These are phyloP conservation scores for Neospora caninum DNA, from an alignment of 169 alveolate species.

Conservation along the genomic window DNA sequence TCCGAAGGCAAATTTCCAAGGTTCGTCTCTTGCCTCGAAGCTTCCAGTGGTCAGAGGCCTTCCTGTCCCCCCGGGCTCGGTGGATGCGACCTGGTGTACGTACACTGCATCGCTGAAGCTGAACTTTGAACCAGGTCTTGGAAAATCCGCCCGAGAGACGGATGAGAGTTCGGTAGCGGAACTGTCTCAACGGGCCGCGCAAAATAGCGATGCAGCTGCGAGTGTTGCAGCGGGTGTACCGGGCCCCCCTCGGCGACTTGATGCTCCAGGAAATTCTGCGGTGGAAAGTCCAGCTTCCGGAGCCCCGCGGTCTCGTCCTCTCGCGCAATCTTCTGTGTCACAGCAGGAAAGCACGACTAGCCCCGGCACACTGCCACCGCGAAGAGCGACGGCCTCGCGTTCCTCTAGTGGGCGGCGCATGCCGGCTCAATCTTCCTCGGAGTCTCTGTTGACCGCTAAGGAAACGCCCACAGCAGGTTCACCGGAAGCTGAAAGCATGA, in stretches of 20 bases:
- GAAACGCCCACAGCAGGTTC: not conserved
- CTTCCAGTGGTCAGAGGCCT: constrained; percentile 12
- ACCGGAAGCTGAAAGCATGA: not conserved
- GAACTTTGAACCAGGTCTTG: constrained; percentile 27
- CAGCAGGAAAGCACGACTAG: too few relatives aligned
- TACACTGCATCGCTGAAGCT: constrained; percentile 25
- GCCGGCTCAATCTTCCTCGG: not conserved
- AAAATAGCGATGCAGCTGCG: constrained; percentile 4
- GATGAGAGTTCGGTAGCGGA: constrained; percentile 6
- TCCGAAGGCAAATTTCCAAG: constrained; percentile 22
- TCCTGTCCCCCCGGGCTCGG: not conserved
- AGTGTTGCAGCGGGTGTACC: not conserved
- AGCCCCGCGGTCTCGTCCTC: not conserved
- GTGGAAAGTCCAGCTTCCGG: not conserved
- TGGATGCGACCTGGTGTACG: constrained; percentile 29
- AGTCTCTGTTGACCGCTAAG: not conserved
- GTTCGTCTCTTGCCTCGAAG: not conserved
- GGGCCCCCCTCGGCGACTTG: not conserved
- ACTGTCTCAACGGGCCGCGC: not conserved
- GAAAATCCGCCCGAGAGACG: constrained; percentile 14
- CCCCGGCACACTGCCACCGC: not conserved
- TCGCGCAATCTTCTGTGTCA: not conserved
- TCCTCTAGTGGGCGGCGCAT: not conserved
- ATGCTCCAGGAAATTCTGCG: not conserved
- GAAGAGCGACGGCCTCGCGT: not conserved